Percentiles rank a stretch among this genome's conserved stretches.
Conservation (phyloP, 805 yeast species). For the Hanseniaspora clermontiae region DNA sequence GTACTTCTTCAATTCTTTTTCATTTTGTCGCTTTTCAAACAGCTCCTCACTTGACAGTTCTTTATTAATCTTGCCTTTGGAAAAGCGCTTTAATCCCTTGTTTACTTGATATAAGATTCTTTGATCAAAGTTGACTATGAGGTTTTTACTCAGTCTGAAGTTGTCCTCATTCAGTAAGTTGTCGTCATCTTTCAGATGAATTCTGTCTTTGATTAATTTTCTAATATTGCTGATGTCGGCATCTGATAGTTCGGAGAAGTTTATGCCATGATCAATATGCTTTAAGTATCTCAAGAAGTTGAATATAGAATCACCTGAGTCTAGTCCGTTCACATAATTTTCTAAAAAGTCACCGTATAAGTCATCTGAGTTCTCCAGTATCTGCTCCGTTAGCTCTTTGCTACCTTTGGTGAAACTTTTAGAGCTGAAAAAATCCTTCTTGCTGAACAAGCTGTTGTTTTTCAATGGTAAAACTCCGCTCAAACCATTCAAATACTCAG, state of each 20-base stretch:
- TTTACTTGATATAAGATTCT: conserved; percentile 1
- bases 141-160: background rate
- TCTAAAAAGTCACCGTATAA: conserved; percentile 6
- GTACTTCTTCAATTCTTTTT: background rate
- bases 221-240: background rate
- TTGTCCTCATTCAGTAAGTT: background rate
- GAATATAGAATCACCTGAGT: conserved; percentile 9
- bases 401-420: background rate
- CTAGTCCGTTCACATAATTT: conserved; percentile 6
- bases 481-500: conserved; percentile 3
- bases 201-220: background rate
- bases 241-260: conserved; percentile 4
- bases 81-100: background rate
- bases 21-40: background rate
- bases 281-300: conserved; percentile 6
- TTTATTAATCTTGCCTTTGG: background rate
- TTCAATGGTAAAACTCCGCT: background rate
- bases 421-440: background rate
- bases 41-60: background rate
- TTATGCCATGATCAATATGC: background rate
- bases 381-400: background rate
- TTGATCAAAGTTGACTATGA: conserved; percentile 8
- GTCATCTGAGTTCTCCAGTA: conserved; percentile 5
- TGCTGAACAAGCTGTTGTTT: background rate
- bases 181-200: background rate